Percentiles rank a stretch among this genome's conserved stretches.
These are phyloP conservation scores for Stylosanthes scabra DNA, from an alignment of 331 rosid species.

Conservation along the genomic window DNA sequence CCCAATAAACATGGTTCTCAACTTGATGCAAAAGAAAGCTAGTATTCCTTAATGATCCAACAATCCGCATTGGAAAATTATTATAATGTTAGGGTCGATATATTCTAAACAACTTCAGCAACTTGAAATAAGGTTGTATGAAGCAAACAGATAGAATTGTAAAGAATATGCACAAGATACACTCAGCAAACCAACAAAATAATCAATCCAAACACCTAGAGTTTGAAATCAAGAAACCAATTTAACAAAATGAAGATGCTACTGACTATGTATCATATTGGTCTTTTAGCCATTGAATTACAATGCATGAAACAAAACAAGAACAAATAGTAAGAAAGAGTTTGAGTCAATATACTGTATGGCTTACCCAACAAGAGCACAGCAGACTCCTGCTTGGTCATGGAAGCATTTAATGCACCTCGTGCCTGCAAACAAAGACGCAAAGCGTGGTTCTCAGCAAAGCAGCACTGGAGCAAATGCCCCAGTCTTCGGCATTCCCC, in stretches of 20 bases:
- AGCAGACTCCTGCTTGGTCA: slow-evolving; percentile 98
- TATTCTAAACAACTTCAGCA: not conserved
- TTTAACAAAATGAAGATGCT: not conserved
- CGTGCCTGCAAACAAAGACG: slow-evolving; percentile 74
- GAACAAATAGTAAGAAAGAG: not conserved
- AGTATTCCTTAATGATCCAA: slow-evolving; percentile 2
- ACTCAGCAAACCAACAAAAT: not conserved
- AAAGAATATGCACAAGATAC: slow-evolving; percentile 25
- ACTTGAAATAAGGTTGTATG: slow-evolving; percentile 14
- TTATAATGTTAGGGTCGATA: slow-evolving; percentile 4
- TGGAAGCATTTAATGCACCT: slow-evolving; percentile 65
- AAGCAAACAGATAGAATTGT: slow-evolving; percentile 4
- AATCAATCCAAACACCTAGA: not conserved
- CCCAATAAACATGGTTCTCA: not conserved
- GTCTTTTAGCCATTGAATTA: not conserved
- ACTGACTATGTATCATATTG: not conserved
- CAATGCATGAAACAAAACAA: slow-evolving; percentile 8
- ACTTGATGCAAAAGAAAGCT: not conserved
- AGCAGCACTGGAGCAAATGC: slow-evolving; percentile 83
- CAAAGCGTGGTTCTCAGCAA: slow-evolving; percentile 88
- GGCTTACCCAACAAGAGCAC: slow-evolving; percentile 97
- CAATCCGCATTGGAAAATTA: not conserved
- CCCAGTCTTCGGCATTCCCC: slow-evolving; percentile 91
- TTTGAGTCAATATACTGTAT: slow-evolving; percentile 16
- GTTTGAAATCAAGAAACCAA: slow-evolving; percentile 26